A percentile compares a stretch with the other conserved stretches of the same genome.
Evolutionary conservation across 2,329 filamentous ascomycete species (phyloP).

Genomic region (Epicoccum nigrum): DNA sequence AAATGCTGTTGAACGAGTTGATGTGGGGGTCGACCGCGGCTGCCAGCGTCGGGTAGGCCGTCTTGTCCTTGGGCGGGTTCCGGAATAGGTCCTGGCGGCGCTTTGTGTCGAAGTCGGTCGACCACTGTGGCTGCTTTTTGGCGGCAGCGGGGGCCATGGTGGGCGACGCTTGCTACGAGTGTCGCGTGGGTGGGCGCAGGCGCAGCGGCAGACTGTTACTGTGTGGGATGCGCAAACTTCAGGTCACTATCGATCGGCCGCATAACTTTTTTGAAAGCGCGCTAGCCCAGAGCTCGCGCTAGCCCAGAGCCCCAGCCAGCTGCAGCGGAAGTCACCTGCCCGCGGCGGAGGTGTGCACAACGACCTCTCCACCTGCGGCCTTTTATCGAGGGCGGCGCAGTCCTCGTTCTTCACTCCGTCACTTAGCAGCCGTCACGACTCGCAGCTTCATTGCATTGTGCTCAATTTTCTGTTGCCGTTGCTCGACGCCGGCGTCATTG

Average conservation of each 20-base stretch:
- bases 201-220: neutral
- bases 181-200: slow-evolving; percentile 17
- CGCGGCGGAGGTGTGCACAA: slow-evolving; percentile 27
- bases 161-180: slow-evolving; percentile 13
- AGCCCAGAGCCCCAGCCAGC: neutral
- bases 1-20: slow-evolving; percentile 92
- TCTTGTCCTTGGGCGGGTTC: slow-evolving; percentile 84
- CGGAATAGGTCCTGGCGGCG: slow-evolving; percentile 87
- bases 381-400: slow-evolving; percentile 35
- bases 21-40: slow-evolving; percentile 90
- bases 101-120: slow-evolving; percentile 82
- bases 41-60: slow-evolving; percentile 85
- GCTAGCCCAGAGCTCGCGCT: slow-evolving; percentile 10
- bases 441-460: slow-evolving; percentile 20
- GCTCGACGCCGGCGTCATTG: slow-evolving; percentile 35
- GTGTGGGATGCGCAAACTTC: slow-evolving; percentile 5
- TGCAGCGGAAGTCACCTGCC: slow-evolving; percentile 22
- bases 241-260: neutral
- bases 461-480: slow-evolving; percentile 35
- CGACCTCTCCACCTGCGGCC: slow-evolving; percentile 30
- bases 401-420: slow-evolving; percentile 33
- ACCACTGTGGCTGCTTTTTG: slow-evolving; percentile 64
- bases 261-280: slow-evolving; percentile 21
- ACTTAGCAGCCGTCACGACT: slow-evolving; percentile 19
- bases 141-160: slow-evolving; percentile 53